These are phyloP conservation scores for Sordariomycetes sp. DNA, from an alignment of 2,329 filamentous ascomycete species.

Conservation along the genomic window DNA sequence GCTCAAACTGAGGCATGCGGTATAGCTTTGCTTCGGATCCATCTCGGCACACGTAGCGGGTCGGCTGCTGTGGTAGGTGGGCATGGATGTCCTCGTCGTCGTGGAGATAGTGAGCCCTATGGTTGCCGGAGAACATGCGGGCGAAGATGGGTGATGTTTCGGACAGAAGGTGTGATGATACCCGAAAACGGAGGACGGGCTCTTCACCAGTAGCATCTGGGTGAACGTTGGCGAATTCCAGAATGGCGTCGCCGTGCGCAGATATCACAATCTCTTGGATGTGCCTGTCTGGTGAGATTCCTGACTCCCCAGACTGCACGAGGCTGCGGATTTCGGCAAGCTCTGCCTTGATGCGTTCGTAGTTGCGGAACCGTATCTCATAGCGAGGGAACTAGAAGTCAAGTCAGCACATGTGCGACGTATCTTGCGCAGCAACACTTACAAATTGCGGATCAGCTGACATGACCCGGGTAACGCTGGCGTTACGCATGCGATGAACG, in stretches of 20 bases:
- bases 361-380: constrained; percentile 37
- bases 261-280: constrained; percentile 34
- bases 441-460: constrained; percentile 34
- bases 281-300: constrained; percentile 25
- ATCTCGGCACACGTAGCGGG: constrained; percentile 28
- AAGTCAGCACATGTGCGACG: constrained; percentile 6
- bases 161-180: constrained; percentile 39
- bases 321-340: constrained; percentile 28
- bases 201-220: constrained; percentile 18
- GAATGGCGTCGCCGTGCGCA: constrained; percentile 35
- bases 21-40: constrained; percentile 35
- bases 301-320: constrained; percentile 29
- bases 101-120: constrained; percentile 18
- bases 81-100: constrained; percentile 25
- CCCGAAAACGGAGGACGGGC: constrained; percentile 37
- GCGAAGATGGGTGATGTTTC: constrained; percentile 44
- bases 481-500: constrained; percentile 35
- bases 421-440: constrained; percentile 7
- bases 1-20: constrained; percentile 42
- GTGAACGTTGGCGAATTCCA: constrained; percentile 39
- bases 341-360: constrained; percentile 33
- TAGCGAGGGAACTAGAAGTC: constrained; percentile 28
- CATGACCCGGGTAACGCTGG: constrained; percentile 30
- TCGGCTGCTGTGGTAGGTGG: constrained; percentile 25
- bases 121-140: constrained; percentile 30